Evolutionary conservation across 208 protist species (phyloP), one percentile per base, ranked within the genome.

Genomic region (Polymyxa betae): DNA sequence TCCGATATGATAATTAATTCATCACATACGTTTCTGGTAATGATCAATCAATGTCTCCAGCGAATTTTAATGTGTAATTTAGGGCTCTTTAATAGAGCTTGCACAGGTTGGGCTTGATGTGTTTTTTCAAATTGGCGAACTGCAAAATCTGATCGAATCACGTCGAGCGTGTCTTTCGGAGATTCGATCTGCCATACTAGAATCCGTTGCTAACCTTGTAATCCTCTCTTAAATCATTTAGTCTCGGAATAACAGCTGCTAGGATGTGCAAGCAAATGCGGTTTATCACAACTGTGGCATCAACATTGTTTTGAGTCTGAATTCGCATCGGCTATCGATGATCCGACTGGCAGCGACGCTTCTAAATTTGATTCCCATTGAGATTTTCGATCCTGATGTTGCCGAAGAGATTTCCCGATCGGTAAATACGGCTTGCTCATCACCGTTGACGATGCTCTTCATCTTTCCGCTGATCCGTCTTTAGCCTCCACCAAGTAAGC

Each of bases 201-300:
- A 24, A 24, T 24, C 24, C 24, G 49, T 60, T 60, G 49, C 49
- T 60, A 24, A 29, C 12, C 5, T 60, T 5, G 49, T 60, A 60
- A 60, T 60, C 49, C 5, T 29, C 49, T 29, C 49, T 60, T 29
- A 24, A 24, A 60, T 60, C 24, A 29, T 29, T 60, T 60, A 5
- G 24, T 60, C 49, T 29, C 49, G 5, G 49, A 60, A 29, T 60
- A 29, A 24, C 49, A 29, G 49, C 49, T 29, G n/a, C n/a, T 29
- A 82, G 72, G 72, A 82, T 82, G 72, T 82, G 5, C n/a, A 5
- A 43, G 35, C 5, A 16, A 82, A 82, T 82, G 5, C 72, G 40
- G 72, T 82, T 43, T 82, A 82, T 82, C 72, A 82, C 35, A 20
- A 5, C 16, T 45, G 72, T 82, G 72, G 72, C 10, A 5, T 82